Evolutionary conservation across 352 stramenopile genomes (phyloP), one percentile per base, ranked within the genome.

Genomic region (Phytophthora rubi): DNA sequence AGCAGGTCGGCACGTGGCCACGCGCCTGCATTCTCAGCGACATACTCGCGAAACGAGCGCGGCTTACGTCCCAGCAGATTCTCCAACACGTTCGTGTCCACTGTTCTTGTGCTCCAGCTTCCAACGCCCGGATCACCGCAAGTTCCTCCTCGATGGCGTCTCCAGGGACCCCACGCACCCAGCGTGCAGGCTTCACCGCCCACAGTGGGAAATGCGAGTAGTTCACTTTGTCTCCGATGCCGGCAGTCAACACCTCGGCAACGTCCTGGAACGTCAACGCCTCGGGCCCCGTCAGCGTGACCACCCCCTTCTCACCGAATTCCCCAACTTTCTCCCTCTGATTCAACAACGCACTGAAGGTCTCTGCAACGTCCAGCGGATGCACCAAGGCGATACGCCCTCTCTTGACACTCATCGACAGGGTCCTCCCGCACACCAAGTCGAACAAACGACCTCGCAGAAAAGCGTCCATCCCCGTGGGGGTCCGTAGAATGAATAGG

Each of bases 201-300:
- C 86, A 94, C 23, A 91, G 62, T 3, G 86, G 85, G 35, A 93
- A 92, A 55, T 90, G 67, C 23, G 83, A 90, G 58, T 85, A 91
- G 10, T 57, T 72, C 15, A 94, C 83, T 13, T 64, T 66, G 9
- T 89, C 60, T 0, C 68, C 68, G 28, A 93, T 75, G 2, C 68
- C 71, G 0, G 73, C 12, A 6, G 77, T 89, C 10, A 93, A 59
- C n/a, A 77, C 54, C 15, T 81, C 47, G 4, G 79, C 73, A 33
- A 90, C 69, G 6, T 92, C 67, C 53, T 79, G 42, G 57, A 80
- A 93, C 13, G 79, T 68, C 47, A 94, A 73, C 9, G 86, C 75
- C 57, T 91, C 81, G 15, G 83, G 83, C 5, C 83, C 86, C 0
- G 82, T 91, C 10, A 94, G 39, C 23, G 67, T 70, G 37, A 74